Evolutionary conservation across 108 stramenopile genomes (phyloP).

Genomic region (Pseudonitzschia multistriata): DNA sequence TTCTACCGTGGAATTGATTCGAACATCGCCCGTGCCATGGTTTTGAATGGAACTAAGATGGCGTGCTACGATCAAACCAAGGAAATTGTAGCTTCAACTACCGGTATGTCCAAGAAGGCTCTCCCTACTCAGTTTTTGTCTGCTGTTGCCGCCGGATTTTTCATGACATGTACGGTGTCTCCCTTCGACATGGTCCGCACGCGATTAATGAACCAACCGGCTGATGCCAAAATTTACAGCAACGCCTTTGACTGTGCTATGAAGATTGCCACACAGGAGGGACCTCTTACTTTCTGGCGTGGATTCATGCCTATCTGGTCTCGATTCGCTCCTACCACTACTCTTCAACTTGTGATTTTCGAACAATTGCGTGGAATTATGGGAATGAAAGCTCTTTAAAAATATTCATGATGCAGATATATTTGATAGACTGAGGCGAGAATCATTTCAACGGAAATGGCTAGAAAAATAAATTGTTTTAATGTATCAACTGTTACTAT

Average conservation of each 20-base stretch:
- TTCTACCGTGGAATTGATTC: slow-evolving; percentile 94
- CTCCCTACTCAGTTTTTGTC: slow-evolving; percentile 67
- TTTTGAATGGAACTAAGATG: slow-evolving; percentile 93
- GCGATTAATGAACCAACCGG: slow-evolving; percentile 90
- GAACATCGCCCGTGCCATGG: slow-evolving; percentile 90
- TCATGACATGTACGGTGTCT: slow-evolving; percentile 91
- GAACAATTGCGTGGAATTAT: slow-evolving; percentile 77
- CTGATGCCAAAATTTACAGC: slow-evolving; percentile 85
- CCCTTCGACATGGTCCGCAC: slow-evolving; percentile 93
- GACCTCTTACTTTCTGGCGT: slow-evolving; percentile 81
- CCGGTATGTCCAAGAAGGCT: slow-evolving; percentile 53
- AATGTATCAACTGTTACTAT: neutral
- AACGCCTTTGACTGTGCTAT: slow-evolving; percentile 82
- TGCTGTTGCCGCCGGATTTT: slow-evolving; percentile 87
- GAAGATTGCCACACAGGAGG: slow-evolving; percentile 86
- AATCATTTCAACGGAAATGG: neutral
- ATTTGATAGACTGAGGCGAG: neutral
- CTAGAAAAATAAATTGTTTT: neutral
- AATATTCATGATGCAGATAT: neutral
- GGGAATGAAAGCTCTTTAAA: slow-evolving; percentile 82
- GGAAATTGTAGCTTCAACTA: slow-evolving; percentile 67
- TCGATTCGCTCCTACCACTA: slow-evolving; percentile 90
- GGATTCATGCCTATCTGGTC: slow-evolving; percentile 95
- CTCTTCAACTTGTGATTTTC: slow-evolving; percentile 88
- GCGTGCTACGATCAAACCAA: slow-evolving; percentile 88